Percentiles rank a stretch among this genome's conserved stretches.
phyloP scores from a whole-genome alignment of 2,329 filamentous ascomycete species.

The Arthrobotrys conoides region DNA sequence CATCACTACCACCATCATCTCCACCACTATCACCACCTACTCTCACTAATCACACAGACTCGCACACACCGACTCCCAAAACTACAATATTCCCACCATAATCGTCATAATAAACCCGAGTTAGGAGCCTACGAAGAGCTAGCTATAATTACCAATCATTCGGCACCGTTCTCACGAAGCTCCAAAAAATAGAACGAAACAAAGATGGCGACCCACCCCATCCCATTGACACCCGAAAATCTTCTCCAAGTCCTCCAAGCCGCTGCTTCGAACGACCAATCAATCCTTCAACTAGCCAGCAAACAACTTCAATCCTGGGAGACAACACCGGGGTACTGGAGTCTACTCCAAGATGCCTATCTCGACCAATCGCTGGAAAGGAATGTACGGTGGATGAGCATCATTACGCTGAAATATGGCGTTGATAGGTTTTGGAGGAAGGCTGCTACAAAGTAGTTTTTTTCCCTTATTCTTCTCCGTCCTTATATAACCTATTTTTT shows the following conservation, averaged over 20 bases:
- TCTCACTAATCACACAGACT: neutral
- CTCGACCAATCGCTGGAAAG: conserved; percentile 82
- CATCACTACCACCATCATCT: neutral
- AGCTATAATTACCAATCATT: too few species aligned
- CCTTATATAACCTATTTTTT: neutral
- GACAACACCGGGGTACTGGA: conserved; percentile 69
- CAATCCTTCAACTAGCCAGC: conserved; percentile 71
- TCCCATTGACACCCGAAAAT: conserved; percentile 67
- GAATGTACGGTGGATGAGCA: conserved; percentile 86
- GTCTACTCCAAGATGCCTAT: conserved; percentile 77
- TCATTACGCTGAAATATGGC: conserved; percentile 96
- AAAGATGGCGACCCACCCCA: conserved; percentile 36
- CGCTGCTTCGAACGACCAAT: conserved; percentile 69
- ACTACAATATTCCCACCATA: too few species aligned
- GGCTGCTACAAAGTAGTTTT: conserved; percentile 75
- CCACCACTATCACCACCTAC: neutral
- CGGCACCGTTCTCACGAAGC: too few species aligned
- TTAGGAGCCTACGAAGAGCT: neutral
- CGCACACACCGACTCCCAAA: neutral
- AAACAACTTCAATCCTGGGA: conserved; percentile 72
- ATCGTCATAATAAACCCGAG: neutral
- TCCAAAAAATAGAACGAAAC: neutral
- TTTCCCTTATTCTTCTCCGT: neutral
- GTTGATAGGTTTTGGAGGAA: conserved; percentile 95
- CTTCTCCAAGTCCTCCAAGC: conserved; percentile 70